These are phyloP conservation scores for Hypoxylon sp. DNA, from an alignment of 2,329 filamentous ascomycete genomes.

Conservation along the genomic window DNA sequence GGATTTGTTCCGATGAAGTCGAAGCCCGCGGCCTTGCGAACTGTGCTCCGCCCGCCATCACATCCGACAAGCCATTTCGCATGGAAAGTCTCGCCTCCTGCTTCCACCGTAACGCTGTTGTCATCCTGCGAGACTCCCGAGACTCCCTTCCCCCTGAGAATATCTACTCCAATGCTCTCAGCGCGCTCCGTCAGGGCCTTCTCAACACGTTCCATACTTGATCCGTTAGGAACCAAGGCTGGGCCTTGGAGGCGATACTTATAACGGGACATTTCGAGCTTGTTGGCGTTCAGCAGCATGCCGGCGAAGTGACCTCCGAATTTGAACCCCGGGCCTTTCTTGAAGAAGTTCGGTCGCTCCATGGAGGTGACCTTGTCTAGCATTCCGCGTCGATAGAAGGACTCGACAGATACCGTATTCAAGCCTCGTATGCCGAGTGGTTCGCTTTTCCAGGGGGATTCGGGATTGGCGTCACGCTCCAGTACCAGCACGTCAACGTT, in stretches of 20 bases:
- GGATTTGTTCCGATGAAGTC: conserved; percentile 57
- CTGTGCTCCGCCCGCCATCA: conserved; percentile 59
- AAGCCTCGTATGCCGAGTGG: conserved; percentile 54
- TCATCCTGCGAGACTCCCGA: conserved; percentile 44
- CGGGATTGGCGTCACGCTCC: conserved; percentile 49
- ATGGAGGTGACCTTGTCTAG: conserved; percentile 50
- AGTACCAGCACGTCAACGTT: conserved; percentile 57
- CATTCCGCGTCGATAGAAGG: conserved; percentile 58
- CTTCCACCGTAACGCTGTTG: conserved; percentile 45
- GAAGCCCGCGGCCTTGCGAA: conserved; percentile 58
- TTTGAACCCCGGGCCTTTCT: conserved; percentile 47
- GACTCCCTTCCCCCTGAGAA: conserved; percentile 51
- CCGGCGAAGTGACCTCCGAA: conserved; percentile 57
- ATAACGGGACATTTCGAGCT: conserved; percentile 51
- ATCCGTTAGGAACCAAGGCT: conserved; percentile 41
- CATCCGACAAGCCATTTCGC: conserved; percentile 60
- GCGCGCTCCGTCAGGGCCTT: conserved; percentile 44
- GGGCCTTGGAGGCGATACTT: conserved; percentile 55
- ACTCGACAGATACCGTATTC: conserved; percentile 55
- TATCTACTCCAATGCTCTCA: conserved; percentile 49
- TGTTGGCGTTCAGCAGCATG: conserved; percentile 49
- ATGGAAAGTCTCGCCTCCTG: conserved; percentile 41
- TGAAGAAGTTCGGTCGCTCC: conserved; percentile 17
- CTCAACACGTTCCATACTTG: conserved; percentile 38
- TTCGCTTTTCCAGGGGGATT: conserved; percentile 53